phyloP scores from a whole-genome alignment of 441 rosid genomes.

The Adansonia madagascariensis region DNA sequence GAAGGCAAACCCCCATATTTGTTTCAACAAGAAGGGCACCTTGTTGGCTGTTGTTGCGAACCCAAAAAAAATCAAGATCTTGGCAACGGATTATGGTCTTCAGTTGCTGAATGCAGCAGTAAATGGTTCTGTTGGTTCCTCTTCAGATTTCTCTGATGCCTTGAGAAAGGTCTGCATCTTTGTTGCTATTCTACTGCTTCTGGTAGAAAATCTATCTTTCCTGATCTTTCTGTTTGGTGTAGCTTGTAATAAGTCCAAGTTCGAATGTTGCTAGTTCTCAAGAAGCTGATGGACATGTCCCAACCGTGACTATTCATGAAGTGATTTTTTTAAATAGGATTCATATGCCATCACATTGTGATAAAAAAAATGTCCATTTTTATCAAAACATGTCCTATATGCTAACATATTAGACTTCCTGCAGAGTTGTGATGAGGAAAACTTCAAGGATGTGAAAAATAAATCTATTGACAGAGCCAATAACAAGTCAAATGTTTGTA shows the following conservation, averaged over 20 bases:
- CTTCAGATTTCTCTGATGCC: constrained; percentile 30
- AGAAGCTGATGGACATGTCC: constrained; percentile 20
- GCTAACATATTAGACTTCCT: constrained; percentile 7
- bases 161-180: constrained; percentile 41
- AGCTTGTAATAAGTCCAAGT: constrained; percentile 32
- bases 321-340: not conserved
- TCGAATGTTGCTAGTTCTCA: constrained; percentile 22
- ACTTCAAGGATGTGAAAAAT: constrained; percentile 17
- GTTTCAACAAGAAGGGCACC: constrained; percentile 65
- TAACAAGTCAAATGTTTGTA: constrained; percentile 11
- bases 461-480: constrained; percentile 16
- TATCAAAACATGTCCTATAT: not conserved
- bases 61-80: constrained; percentile 61
- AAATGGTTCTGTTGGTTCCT: constrained; percentile 31
- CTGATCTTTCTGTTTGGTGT: constrained; percentile 25
- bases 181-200: constrained; percentile 10
- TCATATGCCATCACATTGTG: constrained; percentile 7
- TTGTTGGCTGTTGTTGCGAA: constrained; percentile 64
- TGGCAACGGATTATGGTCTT: constrained; percentile 57
- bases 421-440: constrained; percentile 35
- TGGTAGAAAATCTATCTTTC: constrained; percentile 7
- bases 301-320: constrained; percentile 25
- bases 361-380: not conserved
- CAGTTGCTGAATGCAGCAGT: constrained; percentile 46
- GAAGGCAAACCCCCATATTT: constrained; percentile 62